Conservation (phyloP, 345 rosid species). For the Bruguiera parviflora region DNA sequence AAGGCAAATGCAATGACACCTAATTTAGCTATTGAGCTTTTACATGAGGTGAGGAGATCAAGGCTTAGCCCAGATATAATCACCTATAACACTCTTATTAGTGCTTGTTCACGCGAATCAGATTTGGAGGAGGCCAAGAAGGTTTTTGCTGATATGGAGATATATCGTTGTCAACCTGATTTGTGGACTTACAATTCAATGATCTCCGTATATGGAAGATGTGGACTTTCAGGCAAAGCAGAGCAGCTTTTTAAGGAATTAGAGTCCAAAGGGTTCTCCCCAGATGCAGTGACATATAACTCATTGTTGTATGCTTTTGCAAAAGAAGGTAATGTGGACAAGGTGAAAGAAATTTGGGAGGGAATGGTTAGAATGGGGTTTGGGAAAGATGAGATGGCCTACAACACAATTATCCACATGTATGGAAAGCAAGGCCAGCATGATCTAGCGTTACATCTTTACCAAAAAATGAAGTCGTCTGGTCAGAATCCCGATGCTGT, state of each 20-base stretch:
- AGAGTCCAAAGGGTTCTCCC: conserved; percentile 68
- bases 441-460: conserved; percentile 72
- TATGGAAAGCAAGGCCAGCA: conserved; percentile 82
- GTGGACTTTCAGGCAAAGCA: conserved; percentile 66
- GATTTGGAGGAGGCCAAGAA: conserved; percentile 73
- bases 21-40: conserved; percentile 53
- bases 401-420: conserved; percentile 93
- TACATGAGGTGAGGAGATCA: conserved; percentile 68
- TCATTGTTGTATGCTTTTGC: conserved; percentile 96
- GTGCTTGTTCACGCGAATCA: conserved; percentile 78
- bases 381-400: conserved; percentile 82
- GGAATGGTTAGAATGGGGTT: conserved; percentile 79
- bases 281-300: conserved; percentile 88
- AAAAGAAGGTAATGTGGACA: conserved; percentile 69
- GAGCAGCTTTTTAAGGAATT: conserved; percentile 68
- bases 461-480: conserved; percentile 70
- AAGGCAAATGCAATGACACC: conserved; percentile 58
- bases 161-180: conserved; percentile 74
- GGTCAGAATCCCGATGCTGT: conserved; percentile 79
- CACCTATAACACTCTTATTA: conserved; percentile 85
- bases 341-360: conserved; percentile 63
- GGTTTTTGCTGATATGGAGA: conserved; percentile 73
- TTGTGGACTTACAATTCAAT: conserved; percentile 96
- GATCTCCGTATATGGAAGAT: conserved; percentile 87
- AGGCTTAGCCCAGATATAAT: conserved; percentile 87